Evolutionary conservation across 106 monocot species (phyloP).

Genomic region (Alisma plantagoaquatica): DNA sequence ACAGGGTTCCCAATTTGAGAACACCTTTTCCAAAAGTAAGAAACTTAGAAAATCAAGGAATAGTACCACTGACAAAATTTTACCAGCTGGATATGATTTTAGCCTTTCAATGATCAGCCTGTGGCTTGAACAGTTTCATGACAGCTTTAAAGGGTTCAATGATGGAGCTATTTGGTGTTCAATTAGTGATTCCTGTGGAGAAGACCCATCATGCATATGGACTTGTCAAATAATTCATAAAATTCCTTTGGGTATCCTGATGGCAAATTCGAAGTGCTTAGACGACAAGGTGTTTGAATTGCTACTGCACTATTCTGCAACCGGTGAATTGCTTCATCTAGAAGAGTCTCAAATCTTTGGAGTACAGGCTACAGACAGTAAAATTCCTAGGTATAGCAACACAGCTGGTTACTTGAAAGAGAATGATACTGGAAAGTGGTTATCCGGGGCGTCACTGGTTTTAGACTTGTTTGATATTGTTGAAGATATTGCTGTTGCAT

Average conservation of each 20-base stretch:
- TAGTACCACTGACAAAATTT: constrained; percentile 10
- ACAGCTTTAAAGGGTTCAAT: constrained; percentile 9
- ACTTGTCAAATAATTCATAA: constrained; percentile 16
- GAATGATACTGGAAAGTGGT: constrained; percentile 20
- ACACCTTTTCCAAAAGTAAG: constrained; percentile 14
- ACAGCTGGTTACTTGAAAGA: too few relatives aligned
- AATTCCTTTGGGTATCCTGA: constrained; percentile 60
- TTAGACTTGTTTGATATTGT: constrained; percentile 53
- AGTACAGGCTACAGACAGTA: too few relatives aligned
- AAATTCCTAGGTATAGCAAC: too few relatives aligned
- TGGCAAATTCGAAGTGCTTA: constrained; percentile 12
- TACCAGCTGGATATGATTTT: background rate
- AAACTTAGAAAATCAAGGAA: constrained; percentile 39
- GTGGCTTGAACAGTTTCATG: constrained; percentile 54
- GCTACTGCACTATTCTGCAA: constrained; percentile 60
- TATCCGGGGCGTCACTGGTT: constrained; percentile 41
- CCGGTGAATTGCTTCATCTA: constrained; percentile 32
- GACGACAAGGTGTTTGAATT: constrained; percentile 35
- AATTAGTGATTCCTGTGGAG: background rate
- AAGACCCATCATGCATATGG: background rate
- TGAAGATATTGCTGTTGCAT: constrained; percentile 35
- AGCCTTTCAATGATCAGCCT: background rate
- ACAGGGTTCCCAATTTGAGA: background rate
- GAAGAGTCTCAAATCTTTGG: constrained; percentile 15
- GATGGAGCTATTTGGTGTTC: too few relatives aligned